Percentiles rank a stretch among this genome's conserved stretches.
These are phyloP conservation scores for Persicaria tinctoria DNA, from an alignment of 148 eudicot species.

Conservation along the genomic window DNA sequence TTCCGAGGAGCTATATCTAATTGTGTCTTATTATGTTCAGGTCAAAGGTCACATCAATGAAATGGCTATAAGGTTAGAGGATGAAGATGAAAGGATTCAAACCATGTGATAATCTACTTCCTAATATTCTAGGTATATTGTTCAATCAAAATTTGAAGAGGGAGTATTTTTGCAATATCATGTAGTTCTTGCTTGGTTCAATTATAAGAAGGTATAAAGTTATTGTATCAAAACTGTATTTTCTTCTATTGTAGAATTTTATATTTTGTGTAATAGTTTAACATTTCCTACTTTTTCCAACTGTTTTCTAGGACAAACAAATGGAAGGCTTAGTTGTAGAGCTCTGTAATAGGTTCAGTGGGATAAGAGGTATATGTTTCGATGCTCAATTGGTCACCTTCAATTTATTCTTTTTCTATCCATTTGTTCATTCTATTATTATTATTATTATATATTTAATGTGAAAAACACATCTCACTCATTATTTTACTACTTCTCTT, in stretches of 20 bases:
- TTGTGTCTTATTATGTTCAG: too few relatives aligned
- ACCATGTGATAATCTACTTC: too few relatives aligned
- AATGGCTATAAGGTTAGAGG: too few relatives aligned
- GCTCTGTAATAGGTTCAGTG: slow-evolving; percentile 80
- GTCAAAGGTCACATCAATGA: too few relatives aligned
- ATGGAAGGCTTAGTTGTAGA: slow-evolving; percentile 95
- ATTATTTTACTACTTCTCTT: too few relatives aligned
- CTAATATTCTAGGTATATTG: slow-evolving; percentile 67
- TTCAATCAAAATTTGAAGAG: slow-evolving; percentile 55
- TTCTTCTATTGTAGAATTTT: not conserved
- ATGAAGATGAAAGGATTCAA: too few relatives aligned
- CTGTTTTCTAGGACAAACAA: slow-evolving; percentile 68
- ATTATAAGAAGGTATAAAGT: slow-evolving; percentile 60
- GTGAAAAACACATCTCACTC: too few relatives aligned
- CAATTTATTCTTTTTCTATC: too few relatives aligned
- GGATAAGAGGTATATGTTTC: slow-evolving; percentile 56
- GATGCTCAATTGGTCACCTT: not conserved
- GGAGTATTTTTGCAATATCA: slow-evolving; percentile 71
- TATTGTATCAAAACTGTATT: not conserved
- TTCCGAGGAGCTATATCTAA: too few relatives aligned
- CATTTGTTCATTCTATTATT: not conserved
- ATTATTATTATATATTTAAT: too few relatives aligned
- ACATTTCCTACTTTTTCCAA: not conserved
- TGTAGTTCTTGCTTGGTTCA: slow-evolving; percentile 87
- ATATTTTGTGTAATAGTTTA: slow-evolving; percentile 5